A percentile compares a stretch with the other conserved stretches of the same genome.
phyloP scores from a whole-genome alignment of 345 rosid species.

The Populus davidiana region DNA sequence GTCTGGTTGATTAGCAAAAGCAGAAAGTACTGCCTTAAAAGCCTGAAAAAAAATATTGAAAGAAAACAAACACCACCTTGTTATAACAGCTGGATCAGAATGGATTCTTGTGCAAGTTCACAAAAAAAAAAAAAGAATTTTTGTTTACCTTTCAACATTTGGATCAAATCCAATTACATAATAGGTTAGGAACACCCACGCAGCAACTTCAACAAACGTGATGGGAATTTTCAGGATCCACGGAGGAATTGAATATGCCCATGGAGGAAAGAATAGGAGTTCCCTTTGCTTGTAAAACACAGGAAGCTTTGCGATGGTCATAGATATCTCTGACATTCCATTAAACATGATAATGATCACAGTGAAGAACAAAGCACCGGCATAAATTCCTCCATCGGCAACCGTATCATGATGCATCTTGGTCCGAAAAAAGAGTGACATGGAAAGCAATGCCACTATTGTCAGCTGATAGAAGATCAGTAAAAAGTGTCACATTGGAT shows the following conservation, averaged over 20 bases:
- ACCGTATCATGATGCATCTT: slow-evolving; percentile 30
- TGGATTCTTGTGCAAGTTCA: neutral
- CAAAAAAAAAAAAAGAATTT: neutral
- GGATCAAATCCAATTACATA: slow-evolving; percentile 78
- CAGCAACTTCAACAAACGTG: slow-evolving; percentile 56
- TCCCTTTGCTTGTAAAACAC: slow-evolving; percentile 85
- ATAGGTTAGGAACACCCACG: slow-evolving; percentile 62
- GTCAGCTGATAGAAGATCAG: slow-evolving; percentile 19
- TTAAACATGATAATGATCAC: slow-evolving; percentile 52
- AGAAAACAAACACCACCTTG: neutral
- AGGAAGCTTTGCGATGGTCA: slow-evolving; percentile 79
- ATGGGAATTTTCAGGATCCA: slow-evolving; percentile 82
- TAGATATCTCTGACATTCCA: slow-evolving; percentile 67
- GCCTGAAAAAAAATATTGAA: slow-evolving; percentile 28
- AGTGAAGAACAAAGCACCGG: slow-evolving; percentile 65
- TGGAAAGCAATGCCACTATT: slow-evolving; percentile 24
- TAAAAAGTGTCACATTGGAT: neutral
- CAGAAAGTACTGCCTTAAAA: slow-evolving; percentile 56
- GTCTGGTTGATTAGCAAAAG: slow-evolving; percentile 54
- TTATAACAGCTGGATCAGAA: neutral
- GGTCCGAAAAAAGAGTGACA: slow-evolving; percentile 39
- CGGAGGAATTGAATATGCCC: slow-evolving; percentile 74
- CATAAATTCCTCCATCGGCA: slow-evolving; percentile 47
- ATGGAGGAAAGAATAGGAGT: slow-evolving; percentile 66
- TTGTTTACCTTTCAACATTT: slow-evolving; percentile 52